Evolutionary conservation across 164 flowering plant species (phyloP), one percentile per base, ranked within the genome.

Genomic region (Dillenia suffruticosa): DNA sequence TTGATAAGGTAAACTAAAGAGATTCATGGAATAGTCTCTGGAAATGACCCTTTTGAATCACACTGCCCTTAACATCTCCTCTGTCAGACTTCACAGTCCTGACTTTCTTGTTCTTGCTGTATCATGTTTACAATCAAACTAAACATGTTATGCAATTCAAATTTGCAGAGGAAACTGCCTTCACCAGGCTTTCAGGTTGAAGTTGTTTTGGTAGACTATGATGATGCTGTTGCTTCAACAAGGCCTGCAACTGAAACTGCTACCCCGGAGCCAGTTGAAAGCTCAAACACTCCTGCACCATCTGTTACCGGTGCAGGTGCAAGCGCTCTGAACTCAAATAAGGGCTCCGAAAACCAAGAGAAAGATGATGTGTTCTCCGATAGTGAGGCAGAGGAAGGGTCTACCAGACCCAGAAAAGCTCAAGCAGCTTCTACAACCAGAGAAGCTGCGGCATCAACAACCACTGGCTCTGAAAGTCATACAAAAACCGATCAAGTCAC

Each of bases 101-200:
- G 40, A 32, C 40, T 32, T 32, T 32, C 40, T 32, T 32, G 5
- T 32, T 32, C 40, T 32, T 5, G 40, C 46, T 57, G 32, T 57
- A 8, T 65, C 10, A 12, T 24, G 48, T 50, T 40, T 70, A 56
- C 22, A 10, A 54, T 62, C 6, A 5, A 32, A 32, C 40, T 5
- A 32, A 32, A 32, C 40, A 32, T 32, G 7, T 32, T 32, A 4
- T 32, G 40, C 40, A 32, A 32, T 32, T 32, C 40, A 32, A 32
- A 32, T 32, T 32, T 72, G 79, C 89, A 94, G 99, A 85, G 99
- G 68, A 94, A 94, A 79, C 68, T 94, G 58, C 97, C 97, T 64
- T 94, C 99, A 45, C 99, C 97, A 10, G 99, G 97, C 46, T 89
- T 94, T 67, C 91, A 83, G 77, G 90, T 94, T 17, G 99, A 94